Base-by-base conservation (phyloP, 495 filamentous ascomycete species). In the Chaetomidium leptoderma region DNA sequence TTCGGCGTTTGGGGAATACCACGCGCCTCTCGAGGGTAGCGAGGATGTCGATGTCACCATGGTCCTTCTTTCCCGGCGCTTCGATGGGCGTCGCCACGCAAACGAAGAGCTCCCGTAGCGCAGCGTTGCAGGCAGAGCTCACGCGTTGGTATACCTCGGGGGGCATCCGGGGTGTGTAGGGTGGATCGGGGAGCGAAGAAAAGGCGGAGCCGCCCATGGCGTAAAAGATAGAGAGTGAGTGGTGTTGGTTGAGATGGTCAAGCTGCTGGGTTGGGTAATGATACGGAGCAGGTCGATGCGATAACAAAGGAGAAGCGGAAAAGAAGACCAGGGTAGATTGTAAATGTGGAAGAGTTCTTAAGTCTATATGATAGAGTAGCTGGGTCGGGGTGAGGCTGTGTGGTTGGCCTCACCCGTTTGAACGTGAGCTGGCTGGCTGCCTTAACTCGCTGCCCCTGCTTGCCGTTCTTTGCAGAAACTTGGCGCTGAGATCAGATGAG, bases 11-110 rank as follows among this genome's bases (percentile, higher is more conserved):
- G 3, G 70, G 66, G 45, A 73, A 64, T 47, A 59, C 24, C 16
- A 60, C 9, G 4, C 57, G 54, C 45, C 49, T 65, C 23, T 78
- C 76, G 17, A 62, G 59, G 0, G 75, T 70, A 4, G 86, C 74
- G 30, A 86, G 70, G 2, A 87, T 71, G 61, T 87, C 84, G 35
- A 87, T 69, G 47, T 87, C 84, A 6, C 85, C 85, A 54, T 80
- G 74, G 50, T 74, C 74, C 2, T 52, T 39, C 56, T 87, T 87
- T 2, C 59, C 79, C 0, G 84, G 83, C 2, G 74, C 79, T 58
- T 81, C 80, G 37, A 83, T 74, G 3, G 83, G 78, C 0, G 72
- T 72, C 2, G 70, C 76, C 6, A 78, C 80, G 23, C 66, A 67
- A 0, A 66, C 30, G 55, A 78, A 86, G 7, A 81, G 67, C 23